phyloP scores from a whole-genome alignment of 177 flowering plant genomes.

The Vitis hybrid region DNA sequence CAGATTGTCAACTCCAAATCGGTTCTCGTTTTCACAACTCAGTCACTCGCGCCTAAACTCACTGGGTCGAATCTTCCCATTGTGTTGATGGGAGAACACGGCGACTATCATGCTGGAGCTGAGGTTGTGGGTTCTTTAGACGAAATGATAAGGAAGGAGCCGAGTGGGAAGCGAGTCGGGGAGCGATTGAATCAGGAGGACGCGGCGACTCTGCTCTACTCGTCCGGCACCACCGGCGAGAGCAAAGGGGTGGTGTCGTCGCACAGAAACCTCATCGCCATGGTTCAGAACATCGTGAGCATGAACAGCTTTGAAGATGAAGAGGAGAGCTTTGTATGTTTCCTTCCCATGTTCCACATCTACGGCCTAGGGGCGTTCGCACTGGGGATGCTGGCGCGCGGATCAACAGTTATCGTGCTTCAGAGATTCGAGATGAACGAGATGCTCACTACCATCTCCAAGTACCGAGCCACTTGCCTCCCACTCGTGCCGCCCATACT shows the following conservation, averaged over 20 bases:
- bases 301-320: conserved; percentile 38
- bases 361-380: conserved; percentile 85
- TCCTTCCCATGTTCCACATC: conserved; percentile 94
- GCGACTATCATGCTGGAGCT: background rate
- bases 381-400: conserved; percentile 61
- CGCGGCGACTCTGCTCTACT: conserved; percentile 77
- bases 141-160: conserved; percentile 44
- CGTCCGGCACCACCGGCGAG: conserved; percentile 89
- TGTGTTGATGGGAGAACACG: conserved; percentile 42
- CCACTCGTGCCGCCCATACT: conserved; percentile 93
- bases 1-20: conserved; percentile 81
- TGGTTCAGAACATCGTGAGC: conserved; percentile 48
- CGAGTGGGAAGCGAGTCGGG: conserved; percentile 33
- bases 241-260: conserved; percentile 87
- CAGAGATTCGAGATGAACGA: conserved; percentile 75
- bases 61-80: conserved; percentile 46
- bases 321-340: conserved; percentile 54
- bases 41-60: conserved; percentile 56
- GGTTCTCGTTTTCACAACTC: conserved; percentile 68
- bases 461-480: conserved; percentile 51
- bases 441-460: conserved; percentile 59
- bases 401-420: conserved; percentile 70
- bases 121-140: conserved; percentile 32
- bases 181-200: conserved; percentile 67
- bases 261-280: conserved; percentile 69